A percentile compares a stretch with the other conserved stretches of the same genome.
These are phyloP conservation scores for Inonotus hispidus DNA, from an alignment of 1,284 basidiomycete species.

Conservation along the genomic window DNA sequence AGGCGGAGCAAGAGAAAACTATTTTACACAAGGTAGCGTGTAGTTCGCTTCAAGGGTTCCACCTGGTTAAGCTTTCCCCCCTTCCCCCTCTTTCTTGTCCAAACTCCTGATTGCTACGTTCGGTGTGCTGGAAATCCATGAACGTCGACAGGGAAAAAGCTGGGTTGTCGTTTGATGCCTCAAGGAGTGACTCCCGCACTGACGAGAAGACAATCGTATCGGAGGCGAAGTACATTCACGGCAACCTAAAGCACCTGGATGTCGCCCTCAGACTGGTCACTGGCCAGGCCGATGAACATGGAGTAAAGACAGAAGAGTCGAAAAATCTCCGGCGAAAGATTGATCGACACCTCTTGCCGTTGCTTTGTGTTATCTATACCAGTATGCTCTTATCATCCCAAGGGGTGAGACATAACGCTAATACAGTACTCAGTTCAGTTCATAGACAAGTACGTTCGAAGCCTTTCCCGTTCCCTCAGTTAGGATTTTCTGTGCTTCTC, in stretches of 20 bases:
- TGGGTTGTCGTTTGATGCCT: not conserved
- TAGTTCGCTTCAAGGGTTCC: not conserved
- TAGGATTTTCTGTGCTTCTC: not conserved
- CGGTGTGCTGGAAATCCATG: not conserved
- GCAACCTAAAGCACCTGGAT: conserved; percentile 19
- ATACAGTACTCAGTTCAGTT: conserved; percentile 23
- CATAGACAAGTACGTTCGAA: conserved; percentile 25
- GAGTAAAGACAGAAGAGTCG: conserved; percentile 21
- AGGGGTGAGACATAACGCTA: not conserved
- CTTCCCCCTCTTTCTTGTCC: not conserved
- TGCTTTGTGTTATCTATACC: conserved; percentile 27
- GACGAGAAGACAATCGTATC: conserved; percentile 11
- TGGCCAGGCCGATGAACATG: conserved; percentile 20
- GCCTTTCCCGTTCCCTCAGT: not conserved
- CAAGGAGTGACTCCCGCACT: conserved; percentile 8
- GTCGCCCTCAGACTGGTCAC: conserved; percentile 23
- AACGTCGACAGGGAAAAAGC: not conserved
- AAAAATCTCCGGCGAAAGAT: conserved; percentile 23
- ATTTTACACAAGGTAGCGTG: not conserved
- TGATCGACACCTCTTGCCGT: conserved; percentile 25
- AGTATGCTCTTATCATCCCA: conserved; percentile 19
- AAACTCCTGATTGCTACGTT: not conserved
- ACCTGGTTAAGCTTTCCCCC: not conserved
- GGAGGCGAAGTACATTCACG: conserved; percentile 13
- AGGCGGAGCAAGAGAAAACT: not conserved